Percentiles rank a stretch among this genome's conserved stretches.
These are phyloP conservation scores for Ascochyta viciae-villosae DNA, from an alignment of 2,329 filamentous ascomycete species.

Conservation along the genomic window DNA sequence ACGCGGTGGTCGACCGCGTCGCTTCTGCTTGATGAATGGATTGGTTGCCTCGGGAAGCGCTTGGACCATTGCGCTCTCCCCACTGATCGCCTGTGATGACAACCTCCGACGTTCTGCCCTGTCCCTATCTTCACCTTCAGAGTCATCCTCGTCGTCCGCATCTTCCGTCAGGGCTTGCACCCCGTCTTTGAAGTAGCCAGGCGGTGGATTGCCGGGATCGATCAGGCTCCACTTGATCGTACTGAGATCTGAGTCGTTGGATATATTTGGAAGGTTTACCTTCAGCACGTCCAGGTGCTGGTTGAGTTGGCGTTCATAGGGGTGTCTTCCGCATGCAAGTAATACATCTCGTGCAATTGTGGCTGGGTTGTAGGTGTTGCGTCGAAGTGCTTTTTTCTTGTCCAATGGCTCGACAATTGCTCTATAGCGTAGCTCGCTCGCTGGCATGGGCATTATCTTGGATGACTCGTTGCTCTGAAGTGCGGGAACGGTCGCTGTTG, in stretches of 20 bases:
- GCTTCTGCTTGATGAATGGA: slow-evolving; percentile 41
- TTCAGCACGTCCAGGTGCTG: slow-evolving; percentile 62
- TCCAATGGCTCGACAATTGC: slow-evolving; percentile 56
- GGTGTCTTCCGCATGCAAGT: slow-evolving; percentile 67
- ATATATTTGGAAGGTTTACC: slow-evolving; percentile 53
- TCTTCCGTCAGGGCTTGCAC: slow-evolving; percentile 38
- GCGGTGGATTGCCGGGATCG: slow-evolving; percentile 61
- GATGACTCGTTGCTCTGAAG: slow-evolving; percentile 17
- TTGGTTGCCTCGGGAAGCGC: slow-evolving; percentile 40
- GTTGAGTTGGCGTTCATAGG: slow-evolving; percentile 65
- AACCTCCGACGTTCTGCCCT: slow-evolving; percentile 18
- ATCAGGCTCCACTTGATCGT: slow-evolving; percentile 69
- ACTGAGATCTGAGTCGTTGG: slow-evolving; percentile 59
- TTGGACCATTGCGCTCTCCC: slow-evolving; percentile 35
- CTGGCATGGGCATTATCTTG: slow-evolving; percentile 11
- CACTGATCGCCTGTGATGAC: slow-evolving; percentile 29
- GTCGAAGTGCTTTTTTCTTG: slow-evolving; percentile 55
- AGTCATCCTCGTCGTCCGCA: slow-evolving; percentile 46
- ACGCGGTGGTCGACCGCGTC: slow-evolving; percentile 47
- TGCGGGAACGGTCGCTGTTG: slow-evolving; percentile 23
- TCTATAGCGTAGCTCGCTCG: slow-evolving; percentile 25
- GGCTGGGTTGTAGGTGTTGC: slow-evolving; percentile 63
- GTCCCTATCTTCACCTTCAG: slow-evolving; percentile 34
- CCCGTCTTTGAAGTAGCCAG: slow-evolving; percentile 40
- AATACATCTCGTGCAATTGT: slow-evolving; percentile 71